phyloP scores from a whole-genome alignment of 805 yeast genomes.

The Schwanniomyces vanrijiae region DNA sequence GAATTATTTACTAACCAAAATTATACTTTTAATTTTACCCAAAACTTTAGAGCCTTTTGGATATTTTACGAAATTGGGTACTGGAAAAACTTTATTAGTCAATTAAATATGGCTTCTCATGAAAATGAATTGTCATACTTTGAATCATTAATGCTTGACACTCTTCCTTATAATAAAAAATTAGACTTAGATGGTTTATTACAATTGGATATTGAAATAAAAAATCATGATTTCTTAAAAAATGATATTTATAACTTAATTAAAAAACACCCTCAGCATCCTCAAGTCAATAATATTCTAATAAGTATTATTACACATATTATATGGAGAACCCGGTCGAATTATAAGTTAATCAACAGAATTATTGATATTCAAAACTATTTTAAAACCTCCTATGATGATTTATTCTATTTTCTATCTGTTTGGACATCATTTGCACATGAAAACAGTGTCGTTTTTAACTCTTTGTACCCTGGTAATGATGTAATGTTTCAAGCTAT shows the following conservation, averaged over 20 bases:
- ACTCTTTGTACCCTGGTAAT: conserved; percentile 26
- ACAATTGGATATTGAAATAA: neutral
- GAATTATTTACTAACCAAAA: conserved; percentile 13
- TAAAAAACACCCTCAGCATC: conserved; percentile 16
- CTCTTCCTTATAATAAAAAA: conserved; percentile 17
- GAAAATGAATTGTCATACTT: conserved; percentile 11
- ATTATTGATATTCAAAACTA: conserved; percentile 1
- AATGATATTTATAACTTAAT: conserved; percentile 9
- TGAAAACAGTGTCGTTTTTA: conserved; percentile 15
- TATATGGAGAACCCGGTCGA: conserved; percentile 7
- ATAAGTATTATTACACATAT: conserved; percentile 15
- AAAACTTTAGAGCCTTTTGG: conserved; percentile 23
- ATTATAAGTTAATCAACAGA: neutral
- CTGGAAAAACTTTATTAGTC: conserved; percentile 25
- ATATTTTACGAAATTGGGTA: conserved; percentile 22
- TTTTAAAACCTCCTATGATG: neutral
- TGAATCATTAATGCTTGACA: conserved; percentile 23
- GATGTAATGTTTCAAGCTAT: conserved; percentile 23
- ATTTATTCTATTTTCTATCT: conserved; percentile 2
- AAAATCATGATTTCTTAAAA: neutral
- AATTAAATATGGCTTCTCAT: conserved; percentile 9
- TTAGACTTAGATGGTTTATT: conserved; percentile 6
- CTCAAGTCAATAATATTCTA: conserved; percentile 18
- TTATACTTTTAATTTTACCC: conserved; percentile 6
- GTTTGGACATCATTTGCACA: conserved; percentile 5